A percentile compares a stretch with the other conserved stretches of the same genome.
Evolutionary conservation across 2,329 filamentous ascomycete genomes (phyloP).

Genomic region (Cercospora citrullina): DNA sequence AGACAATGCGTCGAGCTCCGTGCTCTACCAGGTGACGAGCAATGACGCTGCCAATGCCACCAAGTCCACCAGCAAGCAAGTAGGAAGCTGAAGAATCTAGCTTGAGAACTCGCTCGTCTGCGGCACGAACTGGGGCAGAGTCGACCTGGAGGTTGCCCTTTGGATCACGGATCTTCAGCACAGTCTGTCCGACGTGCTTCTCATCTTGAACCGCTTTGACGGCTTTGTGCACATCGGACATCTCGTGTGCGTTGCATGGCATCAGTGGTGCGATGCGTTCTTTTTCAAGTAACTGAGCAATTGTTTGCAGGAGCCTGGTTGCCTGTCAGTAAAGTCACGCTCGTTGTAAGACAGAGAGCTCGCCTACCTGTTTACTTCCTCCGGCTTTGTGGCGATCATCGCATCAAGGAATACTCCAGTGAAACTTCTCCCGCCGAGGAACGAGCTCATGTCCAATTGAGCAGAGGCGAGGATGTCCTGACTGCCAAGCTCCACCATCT

Average conservation of each 20-base stretch:
- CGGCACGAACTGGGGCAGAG: neutral
- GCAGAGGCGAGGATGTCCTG: neutral
- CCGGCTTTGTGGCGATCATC: neutral
- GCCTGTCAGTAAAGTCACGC: neutral
- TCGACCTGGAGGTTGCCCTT: neutral
- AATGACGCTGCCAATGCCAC: neutral
- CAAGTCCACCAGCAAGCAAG: neutral
- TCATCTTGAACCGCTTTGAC: neutral
- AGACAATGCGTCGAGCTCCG: neutral
- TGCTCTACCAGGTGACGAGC: neutral
- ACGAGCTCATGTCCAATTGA: neutral
- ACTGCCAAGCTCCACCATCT: neutral
- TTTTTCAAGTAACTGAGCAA: neutral
- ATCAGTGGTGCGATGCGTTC: neutral
- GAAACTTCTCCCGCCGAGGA: neutral
- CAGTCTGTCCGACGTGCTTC: neutral
- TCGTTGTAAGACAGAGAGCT: neutral
- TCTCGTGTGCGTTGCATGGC: neutral
- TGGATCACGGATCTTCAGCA: neutral
- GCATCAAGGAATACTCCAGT: neutral
- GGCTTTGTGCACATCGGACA: neutral
- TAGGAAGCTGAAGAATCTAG: neutral
- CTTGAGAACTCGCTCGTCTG: neutral
- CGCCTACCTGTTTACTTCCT: neutral
- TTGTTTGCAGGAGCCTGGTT: neutral